phyloP scores from a whole-genome alignment of 345 rosid species.

The Acer negundo region DNA sequence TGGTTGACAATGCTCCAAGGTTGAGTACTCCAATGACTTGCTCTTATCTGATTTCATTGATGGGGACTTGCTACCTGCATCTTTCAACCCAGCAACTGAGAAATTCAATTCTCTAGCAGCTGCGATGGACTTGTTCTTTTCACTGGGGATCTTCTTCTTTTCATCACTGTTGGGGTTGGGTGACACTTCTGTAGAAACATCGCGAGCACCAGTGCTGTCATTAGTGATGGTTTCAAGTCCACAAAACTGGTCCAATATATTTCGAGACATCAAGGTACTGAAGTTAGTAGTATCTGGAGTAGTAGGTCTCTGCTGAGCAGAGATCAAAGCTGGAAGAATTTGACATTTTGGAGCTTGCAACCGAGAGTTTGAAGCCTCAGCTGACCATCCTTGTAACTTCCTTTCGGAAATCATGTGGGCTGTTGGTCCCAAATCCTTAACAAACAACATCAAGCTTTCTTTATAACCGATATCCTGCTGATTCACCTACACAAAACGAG shows the following conservation, averaged over 20 bases:
- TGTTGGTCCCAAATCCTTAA: slow-evolving; percentile 53
- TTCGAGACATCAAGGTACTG: slow-evolving; percentile 8
- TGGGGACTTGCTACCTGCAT: slow-evolving; percentile 2
- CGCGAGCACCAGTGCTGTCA: background rate
- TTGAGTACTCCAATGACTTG: slow-evolving; percentile 10
- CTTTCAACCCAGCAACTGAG: slow-evolving; percentile 11
- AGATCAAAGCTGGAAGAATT: slow-evolving; percentile 11
- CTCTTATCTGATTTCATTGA: background rate
- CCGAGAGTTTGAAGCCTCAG: slow-evolving; percentile 20
- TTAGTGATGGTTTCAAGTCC: background rate
- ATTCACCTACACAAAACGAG: slow-evolving; percentile 32
- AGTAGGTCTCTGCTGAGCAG: slow-evolving; percentile 10
- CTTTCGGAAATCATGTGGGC: slow-evolving; percentile 41
- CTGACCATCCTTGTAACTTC: slow-evolving; percentile 36
- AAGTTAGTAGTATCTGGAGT: background rate
- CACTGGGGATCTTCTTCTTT: slow-evolving; percentile 4
- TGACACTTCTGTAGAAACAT: slow-evolving; percentile 6
- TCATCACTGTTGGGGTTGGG: slow-evolving; percentile 1
- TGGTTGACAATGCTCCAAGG: background rate
- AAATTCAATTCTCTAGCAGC: slow-evolving; percentile 11
- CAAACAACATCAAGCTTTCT: slow-evolving; percentile 47
- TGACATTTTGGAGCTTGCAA: slow-evolving; percentile 14
- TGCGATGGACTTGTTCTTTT: background rate
- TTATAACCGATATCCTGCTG: slow-evolving; percentile 36
- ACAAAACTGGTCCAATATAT: background rate